Base-by-base conservation (phyloP, 2,329 filamentous ascomycete genomes). In the Aureobasidium musti region DNA sequence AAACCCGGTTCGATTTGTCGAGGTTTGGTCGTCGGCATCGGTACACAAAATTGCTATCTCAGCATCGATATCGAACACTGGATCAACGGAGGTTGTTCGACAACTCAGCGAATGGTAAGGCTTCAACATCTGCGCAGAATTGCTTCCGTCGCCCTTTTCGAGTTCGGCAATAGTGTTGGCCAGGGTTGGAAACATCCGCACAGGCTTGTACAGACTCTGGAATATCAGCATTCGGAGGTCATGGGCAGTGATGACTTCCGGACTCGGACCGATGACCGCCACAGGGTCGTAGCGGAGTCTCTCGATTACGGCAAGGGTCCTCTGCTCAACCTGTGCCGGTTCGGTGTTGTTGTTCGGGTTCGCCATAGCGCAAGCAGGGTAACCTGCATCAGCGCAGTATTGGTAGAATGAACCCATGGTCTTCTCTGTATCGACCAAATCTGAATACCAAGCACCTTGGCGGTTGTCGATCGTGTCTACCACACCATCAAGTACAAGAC, bases 381-480 rank as follows among this genome's bases (percentile, higher is more conserved):
- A 77, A 61, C 75, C 77, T 54, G 67, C 66, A 28, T 72, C 14
- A 10, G 53, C 53, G 17, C 53, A 56, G 35, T 21, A 56, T 11
- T n/a, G 33, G 21, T 56, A 56, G 21, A 53, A 67, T 67, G 17
- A 86, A 78, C 1, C 78, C 77, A 67, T 84, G 86, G 13, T 73
- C 77, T 1, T 76, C 68, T 88, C 85, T 17, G 82, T 81, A 69
- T 87, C 82, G 17, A 76, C 76, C 10, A 85, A 71, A 61, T 81
- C 77, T 30, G 78, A 75, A 65, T 79, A 82, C 83, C 82, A 86
- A 70, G 74, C 73, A 5, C 78, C 78, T 19, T 72, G 73, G 56
- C 84, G 83, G 50, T 82, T 79, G 69, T 86, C 84, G 28, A 76
- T 73, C 2, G 73, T 69, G 52, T 81, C 76, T 0, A 78, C 69